Evolutionary conservation across 352 stramenopile genomes (phyloP).

Genomic region (Blastocystis sp.): DNA sequence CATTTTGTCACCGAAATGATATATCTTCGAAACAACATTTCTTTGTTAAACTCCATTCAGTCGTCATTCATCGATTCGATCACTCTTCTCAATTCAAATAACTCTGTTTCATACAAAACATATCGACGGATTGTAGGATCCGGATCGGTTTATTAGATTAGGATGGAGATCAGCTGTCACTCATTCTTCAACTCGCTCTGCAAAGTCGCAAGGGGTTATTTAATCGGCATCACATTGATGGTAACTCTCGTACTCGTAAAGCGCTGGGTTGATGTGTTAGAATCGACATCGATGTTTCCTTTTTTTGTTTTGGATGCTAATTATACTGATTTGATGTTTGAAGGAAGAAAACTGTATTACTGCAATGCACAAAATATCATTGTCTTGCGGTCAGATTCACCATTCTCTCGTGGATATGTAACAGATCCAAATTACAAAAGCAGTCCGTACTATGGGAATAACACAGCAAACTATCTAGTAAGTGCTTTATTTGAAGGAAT

Average conservation of each 20-base stretch:
- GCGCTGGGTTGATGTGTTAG: not conserved
- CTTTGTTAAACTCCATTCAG: constrained; percentile 42
- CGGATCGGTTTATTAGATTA: not conserved
- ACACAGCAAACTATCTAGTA: not conserved
- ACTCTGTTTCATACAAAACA: not conserved
- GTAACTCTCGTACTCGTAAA: not conserved
- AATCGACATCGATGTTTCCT: not conserved
- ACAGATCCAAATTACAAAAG: not conserved
- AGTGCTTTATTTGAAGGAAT: constrained; percentile 32
- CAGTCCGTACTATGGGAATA: not conserved
- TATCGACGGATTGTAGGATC: not conserved
- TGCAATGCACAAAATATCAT: not conserved
- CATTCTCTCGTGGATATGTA: not conserved
- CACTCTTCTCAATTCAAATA: constrained; percentile 9
- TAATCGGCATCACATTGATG: not conserved
- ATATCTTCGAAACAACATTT: constrained; percentile 29
- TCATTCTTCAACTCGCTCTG: constrained; percentile 1
- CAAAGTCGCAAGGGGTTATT: not conserved
- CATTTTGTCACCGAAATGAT: constrained; percentile 15
- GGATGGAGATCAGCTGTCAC: constrained; percentile 28
- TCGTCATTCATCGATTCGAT: constrained; percentile 46
- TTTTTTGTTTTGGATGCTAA: constrained; percentile 36
- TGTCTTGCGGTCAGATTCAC: constrained; percentile 11
- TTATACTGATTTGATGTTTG: not conserved
- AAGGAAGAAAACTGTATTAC: not conserved